Evolutionary conservation across 306 rosid genomes (phyloP).

Genomic region (Datisca glomerata): DNA sequence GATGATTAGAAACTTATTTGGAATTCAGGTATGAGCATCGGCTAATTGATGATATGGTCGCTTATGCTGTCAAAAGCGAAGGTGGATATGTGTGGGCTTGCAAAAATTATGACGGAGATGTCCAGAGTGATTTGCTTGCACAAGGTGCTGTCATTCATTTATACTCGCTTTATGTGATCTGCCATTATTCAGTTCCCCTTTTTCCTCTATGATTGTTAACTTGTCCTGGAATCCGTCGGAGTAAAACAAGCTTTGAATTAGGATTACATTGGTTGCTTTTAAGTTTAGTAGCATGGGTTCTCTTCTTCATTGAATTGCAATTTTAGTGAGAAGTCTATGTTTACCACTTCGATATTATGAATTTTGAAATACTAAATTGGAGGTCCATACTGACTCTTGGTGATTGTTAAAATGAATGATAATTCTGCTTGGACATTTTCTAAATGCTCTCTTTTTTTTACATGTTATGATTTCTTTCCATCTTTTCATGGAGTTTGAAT

Average conservation of each 20-base stretch:
- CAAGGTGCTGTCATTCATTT: conserved; percentile 68
- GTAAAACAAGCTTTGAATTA: no score
- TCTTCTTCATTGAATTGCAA: no score
- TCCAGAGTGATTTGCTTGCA: conserved; percentile 95
- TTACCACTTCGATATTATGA: background rate
- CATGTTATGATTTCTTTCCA: background rate
- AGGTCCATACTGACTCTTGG: background rate
- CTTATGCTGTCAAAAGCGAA: conserved; percentile 85
- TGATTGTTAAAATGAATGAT: no score
- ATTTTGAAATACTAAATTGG: background rate
- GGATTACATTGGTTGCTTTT: no score
- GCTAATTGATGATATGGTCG: conserved; percentile 99
- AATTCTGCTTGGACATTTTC: no score
- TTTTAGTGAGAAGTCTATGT: background rate
- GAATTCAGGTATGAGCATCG: conserved; percentile 90
- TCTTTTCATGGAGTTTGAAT: conserved; percentile 13
- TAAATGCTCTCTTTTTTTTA: no score
- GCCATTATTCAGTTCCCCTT: no score
- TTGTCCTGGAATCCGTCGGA: no score
- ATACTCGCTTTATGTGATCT: no score
- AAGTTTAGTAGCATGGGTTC: no score
- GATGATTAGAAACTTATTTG: conserved; percentile 16
- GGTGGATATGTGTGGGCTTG: conserved; percentile 99
- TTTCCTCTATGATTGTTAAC: no score
- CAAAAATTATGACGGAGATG: conserved; percentile 97